Evolutionary conservation across 2,329 filamentous ascomycete genomes (phyloP), one percentile per base, ranked within the genome.

Genomic region (Hymenoscyphus scutula): DNA sequence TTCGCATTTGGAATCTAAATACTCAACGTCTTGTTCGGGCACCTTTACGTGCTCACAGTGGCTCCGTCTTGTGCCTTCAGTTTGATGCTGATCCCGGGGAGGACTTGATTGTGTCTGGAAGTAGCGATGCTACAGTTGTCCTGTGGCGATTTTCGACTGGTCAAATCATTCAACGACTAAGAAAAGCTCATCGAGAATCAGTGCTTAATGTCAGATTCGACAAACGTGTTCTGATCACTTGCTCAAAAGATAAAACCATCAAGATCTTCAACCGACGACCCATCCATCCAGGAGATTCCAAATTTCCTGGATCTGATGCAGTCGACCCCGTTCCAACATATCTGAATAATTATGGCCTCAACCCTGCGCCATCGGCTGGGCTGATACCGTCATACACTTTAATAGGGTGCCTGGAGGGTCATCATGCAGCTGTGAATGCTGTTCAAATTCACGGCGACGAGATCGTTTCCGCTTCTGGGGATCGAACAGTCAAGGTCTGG

Each of bases 211-310:
- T 99, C 62, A 86, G 91, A 65, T 99, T 98, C 69, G 93, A 98
- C 73, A 89, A 91, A 68, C 86, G 91, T 8, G 96, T 96, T 66
- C 82, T 99, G 3, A 92, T 98, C 13, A 99, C 95, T 0, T 98
- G 95, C 72, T 98, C 94, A 56, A 99, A 99, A 75, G 95, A 99
- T 76, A 96, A 93, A 76, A 89, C 89, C 0, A 97, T 99, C 80
- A 97, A 97, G 76, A 88, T 99, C 19, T 99, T 96, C 84, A 98
- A 94, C 74, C 87, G 95, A 5, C 82, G 80, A 19, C 81, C 86
- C 19, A 78, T 97, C n/a, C 78, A 79, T 34, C 79, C 82, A 53
- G 84, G 84, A 25, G 84, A 88, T 37, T 65, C 81, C 2, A 86
- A 85, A 6, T 88, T 87, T 74, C 53, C 76, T 15, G 75, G 75